These are phyloP conservation scores for Gentiana dahurica DNA, from an alignment of 257 asterid genomes.

Conservation along the genomic window DNA sequence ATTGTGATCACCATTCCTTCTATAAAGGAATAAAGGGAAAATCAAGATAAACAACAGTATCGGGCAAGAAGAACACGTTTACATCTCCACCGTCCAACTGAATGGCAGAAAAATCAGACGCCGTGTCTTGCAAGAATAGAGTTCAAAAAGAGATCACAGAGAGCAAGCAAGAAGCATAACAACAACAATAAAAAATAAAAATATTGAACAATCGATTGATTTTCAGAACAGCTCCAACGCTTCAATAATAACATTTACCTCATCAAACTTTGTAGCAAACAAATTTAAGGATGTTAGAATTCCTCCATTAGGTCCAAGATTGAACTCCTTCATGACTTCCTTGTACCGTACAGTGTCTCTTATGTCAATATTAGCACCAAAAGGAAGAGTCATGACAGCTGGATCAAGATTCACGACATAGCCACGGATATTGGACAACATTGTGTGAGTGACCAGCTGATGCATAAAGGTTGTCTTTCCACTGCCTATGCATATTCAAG, in stretches of 20 bases:
- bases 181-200: too few species aligned
- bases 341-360: slow-evolving; percentile 89
- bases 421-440: slow-evolving; percentile 67
- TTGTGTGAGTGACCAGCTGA: slow-evolving; percentile 70
- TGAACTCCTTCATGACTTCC: slow-evolving; percentile 95
- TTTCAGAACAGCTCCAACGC: background rate
- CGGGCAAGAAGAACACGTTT: too few species aligned
- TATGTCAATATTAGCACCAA: slow-evolving; percentile 87
- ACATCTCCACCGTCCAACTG: too few species aligned
- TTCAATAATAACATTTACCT: slow-evolving; percentile 35
- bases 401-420: slow-evolving; percentile 95
- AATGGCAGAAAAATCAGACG: too few species aligned
- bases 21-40: too few species aligned
- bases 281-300: slow-evolving; percentile 87
- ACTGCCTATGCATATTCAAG: slow-evolving; percentile 44
- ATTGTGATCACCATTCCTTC: too few species aligned
- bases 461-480: slow-evolving; percentile 94
- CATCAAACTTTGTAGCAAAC: slow-evolving; percentile 80
- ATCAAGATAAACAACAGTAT: too few species aligned
- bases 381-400: slow-evolving; percentile 88
- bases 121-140: too few species aligned
- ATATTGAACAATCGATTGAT: too few species aligned
- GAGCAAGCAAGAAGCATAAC: background rate
- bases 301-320: slow-evolving; percentile 98
- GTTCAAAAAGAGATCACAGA: background rate